A percentile compares a stretch with the other conserved stretches of the same genome.
These are phyloP conservation scores for Chalciporus pseudorubinellus DNA, from an alignment of 768 basidiomycete genomes.

Conservation along the genomic window DNA sequence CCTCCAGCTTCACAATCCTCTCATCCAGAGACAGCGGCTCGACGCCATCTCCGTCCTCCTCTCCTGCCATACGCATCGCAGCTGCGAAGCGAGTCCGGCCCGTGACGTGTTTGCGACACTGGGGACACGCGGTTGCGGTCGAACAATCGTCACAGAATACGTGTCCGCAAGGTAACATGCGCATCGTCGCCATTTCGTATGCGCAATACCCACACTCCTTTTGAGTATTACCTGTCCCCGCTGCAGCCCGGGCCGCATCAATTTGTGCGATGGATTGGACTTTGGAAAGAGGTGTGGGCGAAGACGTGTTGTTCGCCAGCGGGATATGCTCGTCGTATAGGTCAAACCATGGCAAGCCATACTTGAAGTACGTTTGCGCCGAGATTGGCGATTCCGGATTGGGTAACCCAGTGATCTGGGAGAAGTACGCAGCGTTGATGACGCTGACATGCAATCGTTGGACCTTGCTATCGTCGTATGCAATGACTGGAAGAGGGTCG, in stretches of 20 bases:
- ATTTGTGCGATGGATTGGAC: neutral
- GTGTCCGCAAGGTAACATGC: neutral
- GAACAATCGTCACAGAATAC: neutral
- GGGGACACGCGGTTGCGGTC: neutral
- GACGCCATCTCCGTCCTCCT: neutral
- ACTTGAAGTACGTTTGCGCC: slow-evolving; percentile 11
- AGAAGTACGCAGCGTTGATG: slow-evolving; percentile 14
- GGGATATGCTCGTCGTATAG: slow-evolving; percentile 20
- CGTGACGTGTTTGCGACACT: neutral
- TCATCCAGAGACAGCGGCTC: neutral
- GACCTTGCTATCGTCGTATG: slow-evolving; percentile 12
- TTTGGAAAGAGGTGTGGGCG: neutral
- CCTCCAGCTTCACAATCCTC: neutral
- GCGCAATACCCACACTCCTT: neutral
- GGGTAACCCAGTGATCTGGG: slow-evolving; percentile 12
- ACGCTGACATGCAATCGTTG: slow-evolving; percentile 15
- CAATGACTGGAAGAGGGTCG: slow-evolving; percentile 11
- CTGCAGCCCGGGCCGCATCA: neutral
- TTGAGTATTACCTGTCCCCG: neutral
- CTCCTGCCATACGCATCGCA: neutral
- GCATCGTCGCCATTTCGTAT: neutral
- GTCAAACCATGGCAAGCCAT: slow-evolving; percentile 15
- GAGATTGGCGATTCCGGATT: slow-evolving; percentile 11
- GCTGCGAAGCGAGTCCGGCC: neutral
- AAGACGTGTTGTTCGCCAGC: slow-evolving; percentile 8